phyloP scores from a whole-genome alignment of 2,329 filamentous ascomycete species.

The Aspergillus neotritici region DNA sequence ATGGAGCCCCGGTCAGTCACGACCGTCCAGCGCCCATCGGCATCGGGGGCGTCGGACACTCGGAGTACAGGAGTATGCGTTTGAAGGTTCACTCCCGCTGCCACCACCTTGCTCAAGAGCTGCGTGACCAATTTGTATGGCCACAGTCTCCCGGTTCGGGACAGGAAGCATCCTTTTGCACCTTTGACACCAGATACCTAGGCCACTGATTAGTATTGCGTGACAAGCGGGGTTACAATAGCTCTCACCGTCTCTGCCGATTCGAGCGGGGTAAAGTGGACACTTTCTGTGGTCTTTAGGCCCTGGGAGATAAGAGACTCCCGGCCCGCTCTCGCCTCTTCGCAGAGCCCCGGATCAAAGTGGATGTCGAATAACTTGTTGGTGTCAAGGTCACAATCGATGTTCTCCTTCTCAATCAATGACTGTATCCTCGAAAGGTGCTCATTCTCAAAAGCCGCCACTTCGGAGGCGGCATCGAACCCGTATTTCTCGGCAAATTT shows the following conservation, averaged over 20 bases:
- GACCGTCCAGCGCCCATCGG: conserved; percentile 50
- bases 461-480: conserved; percentile 31
- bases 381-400: conserved; percentile 41
- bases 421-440: conserved; percentile 38
- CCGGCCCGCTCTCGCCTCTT: conserved; percentile 26
- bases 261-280: conserved; percentile 17
- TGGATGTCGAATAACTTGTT: conserved; percentile 38
- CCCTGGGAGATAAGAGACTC: conserved; percentile 23
- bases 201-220: neutral
- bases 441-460: conserved; percentile 37
- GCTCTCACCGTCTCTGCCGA: conserved; percentile 21
- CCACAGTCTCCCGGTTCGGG: conserved; percentile 32
- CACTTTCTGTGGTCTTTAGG: conserved; percentile 23
- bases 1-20: conserved; percentile 65
- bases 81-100: conserved; percentile 47
- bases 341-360: conserved; percentile 25
- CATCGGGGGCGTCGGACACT: conserved; percentile 21
- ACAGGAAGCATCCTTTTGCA: conserved; percentile 30
- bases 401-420: conserved; percentile 36
- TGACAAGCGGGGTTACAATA: neutral
- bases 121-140: conserved; percentile 78
- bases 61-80: conserved; percentile 45
- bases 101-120: conserved; percentile 58
- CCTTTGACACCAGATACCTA: conserved; percentile 36
- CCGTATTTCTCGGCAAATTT: conserved; percentile 30